phyloP scores from a whole-genome alignment of 148 eudicot genomes.

The Silene conica region DNA sequence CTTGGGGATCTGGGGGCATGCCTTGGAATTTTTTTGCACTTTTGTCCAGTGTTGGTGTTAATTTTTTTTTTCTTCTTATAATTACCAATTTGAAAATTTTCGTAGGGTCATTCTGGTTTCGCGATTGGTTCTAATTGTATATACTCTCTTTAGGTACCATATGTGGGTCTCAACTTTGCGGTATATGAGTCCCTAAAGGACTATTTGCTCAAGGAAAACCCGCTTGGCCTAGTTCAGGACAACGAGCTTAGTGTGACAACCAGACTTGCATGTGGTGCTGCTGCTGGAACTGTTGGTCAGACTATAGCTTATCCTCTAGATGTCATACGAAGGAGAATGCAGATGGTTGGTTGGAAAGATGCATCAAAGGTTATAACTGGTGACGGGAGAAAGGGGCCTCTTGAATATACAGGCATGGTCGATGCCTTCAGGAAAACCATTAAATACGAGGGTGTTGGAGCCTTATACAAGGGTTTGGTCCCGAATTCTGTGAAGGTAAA shows the following conservation, averaged over 20 bases:
- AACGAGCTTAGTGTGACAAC: conserved; percentile 70
- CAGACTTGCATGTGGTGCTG: conserved; percentile 91
- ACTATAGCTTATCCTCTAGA: conserved; percentile 97
- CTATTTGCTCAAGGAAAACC: conserved; percentile 57
- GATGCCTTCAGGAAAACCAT: conserved; percentile 89
- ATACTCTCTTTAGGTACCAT: conserved; percentile 58
- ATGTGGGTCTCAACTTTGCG: conserved; percentile 93
- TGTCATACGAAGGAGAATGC: conserved; percentile 91
- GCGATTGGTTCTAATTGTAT: not conserved
- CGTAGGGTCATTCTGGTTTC: not conserved
- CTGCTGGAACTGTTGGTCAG: conserved; percentile 89
- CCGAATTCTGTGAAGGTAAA: conserved; percentile 90
- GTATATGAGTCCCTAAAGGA: conserved; percentile 90
- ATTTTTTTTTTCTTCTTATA: not conserved
- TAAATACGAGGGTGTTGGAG: conserved; percentile 72
- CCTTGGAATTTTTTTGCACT: too few relatives aligned
- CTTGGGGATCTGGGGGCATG: too few relatives aligned
- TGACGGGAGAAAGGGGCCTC: conserved; percentile 49
- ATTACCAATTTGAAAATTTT: too few relatives aligned
- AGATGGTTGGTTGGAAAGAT: conserved; percentile 91
- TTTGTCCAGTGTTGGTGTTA: not conserved
- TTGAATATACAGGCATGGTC: conserved; percentile 77
- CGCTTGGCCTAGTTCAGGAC: conserved; percentile 65
- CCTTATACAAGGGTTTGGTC: conserved; percentile 89
- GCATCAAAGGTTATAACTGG: conserved; percentile 72